Evolutionary conservation across 352 stramenopile genomes (phyloP).

Genomic region (Globisporangium radiosum): DNA sequence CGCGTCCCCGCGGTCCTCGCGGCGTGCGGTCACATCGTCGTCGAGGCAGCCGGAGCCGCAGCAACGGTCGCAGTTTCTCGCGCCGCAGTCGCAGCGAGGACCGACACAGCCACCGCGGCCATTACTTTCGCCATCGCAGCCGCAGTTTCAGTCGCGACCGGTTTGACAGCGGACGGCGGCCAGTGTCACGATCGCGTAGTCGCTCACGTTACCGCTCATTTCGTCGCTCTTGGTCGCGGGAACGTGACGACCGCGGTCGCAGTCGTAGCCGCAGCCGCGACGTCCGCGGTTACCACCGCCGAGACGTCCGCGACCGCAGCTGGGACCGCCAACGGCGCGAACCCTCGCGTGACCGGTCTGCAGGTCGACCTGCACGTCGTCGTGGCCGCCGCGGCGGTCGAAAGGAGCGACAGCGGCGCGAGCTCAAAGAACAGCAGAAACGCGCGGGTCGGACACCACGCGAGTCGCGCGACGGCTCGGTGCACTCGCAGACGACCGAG

Average conservation of each 20-base stretch:
- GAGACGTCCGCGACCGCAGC: conserved; percentile 1
- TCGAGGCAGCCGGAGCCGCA: not conserved
- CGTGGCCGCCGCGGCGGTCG: conserved; percentile 3
- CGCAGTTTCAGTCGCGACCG: conserved; percentile 6
- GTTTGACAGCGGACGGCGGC: conserved; percentile 1
- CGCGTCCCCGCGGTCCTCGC: not conserved
- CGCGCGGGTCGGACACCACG: not conserved
- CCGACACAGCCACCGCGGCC: conserved; percentile 5
- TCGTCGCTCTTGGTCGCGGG: conserved; percentile 7
- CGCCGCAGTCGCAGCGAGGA: conserved; percentile 3
- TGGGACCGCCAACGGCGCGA: conserved; percentile 3
- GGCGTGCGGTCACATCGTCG: too few relatives aligned
- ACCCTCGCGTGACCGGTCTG: conserved; percentile 9
- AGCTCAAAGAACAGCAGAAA: conserved; percentile 2
- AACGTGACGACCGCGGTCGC: conserved; percentile 1
- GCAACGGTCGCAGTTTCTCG: not conserved
- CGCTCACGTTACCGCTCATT: conserved; percentile 5
- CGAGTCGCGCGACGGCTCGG: not conserved
- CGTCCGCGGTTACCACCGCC: not conserved
- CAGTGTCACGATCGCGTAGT: conserved; percentile 4
- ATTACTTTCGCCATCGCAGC: conserved; percentile 1
- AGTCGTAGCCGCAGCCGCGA: conserved; percentile 2
- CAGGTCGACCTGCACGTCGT: not conserved
- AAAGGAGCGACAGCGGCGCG: conserved; percentile 1
- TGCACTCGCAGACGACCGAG: not conserved